Base-by-base conservation (phyloP, 148 eudicot species). In the Rhododendron williamsianum region DNA sequence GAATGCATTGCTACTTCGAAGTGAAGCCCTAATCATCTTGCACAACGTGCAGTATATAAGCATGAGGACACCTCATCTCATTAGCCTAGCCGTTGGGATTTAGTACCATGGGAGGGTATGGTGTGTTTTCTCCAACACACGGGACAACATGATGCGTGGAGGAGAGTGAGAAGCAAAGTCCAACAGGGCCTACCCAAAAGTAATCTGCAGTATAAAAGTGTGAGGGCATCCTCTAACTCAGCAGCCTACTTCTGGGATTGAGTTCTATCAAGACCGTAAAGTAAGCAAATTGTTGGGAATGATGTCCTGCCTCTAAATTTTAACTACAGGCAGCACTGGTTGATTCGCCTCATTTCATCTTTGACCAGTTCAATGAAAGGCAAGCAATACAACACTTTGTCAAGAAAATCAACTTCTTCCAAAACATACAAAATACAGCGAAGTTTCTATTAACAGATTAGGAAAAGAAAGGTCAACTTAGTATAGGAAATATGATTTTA, bases 391-490 rank as follows among this genome's bases (percentile, higher is more conserved):
- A 30, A 58, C 33, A 10, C 9, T 60, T 11, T 10, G 19, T 63
- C 82, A 21, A 82, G 84, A 67, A 38, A 65, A 82, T 67, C 12
- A 16, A 43, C 23, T 67, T 43, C 56, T 82, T 82, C 52, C 52
- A 45, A 67, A 71, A 83, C 15, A 15, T 19, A 65, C 25, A 56
- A 13, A 65, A 49, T 82, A n/a, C 19, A 21, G 83, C 18, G 13
- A 56, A 60, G 41, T 58, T 7, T 58, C 49, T 81, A 36, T 16
- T 35, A 60, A 58, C 43, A 80, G 19, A 80, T 82, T 52, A 49
- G 63, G 76, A 80, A 51, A 80, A 80, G 25, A 48, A 82, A 82
- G 58, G 41, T 16, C 81, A 83, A 76, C 71, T 35, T 35, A 35
- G 58, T 19, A 38, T 52, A 52, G 19, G 58, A 52, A 52, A 13